A percentile compares a stretch with the other conserved stretches of the same genome.
Conservation (phyloP, 129 eudicot genomes). For the Flaveria robusta region DNA sequence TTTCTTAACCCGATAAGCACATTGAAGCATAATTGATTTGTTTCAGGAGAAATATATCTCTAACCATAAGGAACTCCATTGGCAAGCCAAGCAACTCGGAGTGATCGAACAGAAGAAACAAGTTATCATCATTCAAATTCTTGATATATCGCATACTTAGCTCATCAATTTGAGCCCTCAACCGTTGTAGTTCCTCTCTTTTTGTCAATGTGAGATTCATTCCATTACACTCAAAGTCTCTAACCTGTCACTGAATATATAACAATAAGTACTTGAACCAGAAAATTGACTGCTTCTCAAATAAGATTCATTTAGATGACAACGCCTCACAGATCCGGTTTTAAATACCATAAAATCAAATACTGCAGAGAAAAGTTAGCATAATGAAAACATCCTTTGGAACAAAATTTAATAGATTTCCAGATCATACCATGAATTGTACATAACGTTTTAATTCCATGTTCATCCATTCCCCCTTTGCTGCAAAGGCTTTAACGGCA, state of each 20-base stretch:
- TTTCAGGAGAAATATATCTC: neutral
- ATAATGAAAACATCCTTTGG: neutral
- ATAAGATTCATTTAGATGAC: conserved; percentile 6
- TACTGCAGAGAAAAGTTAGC: neutral
- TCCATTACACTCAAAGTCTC: conserved; percentile 93
- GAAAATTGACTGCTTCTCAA: conserved; percentile 25
- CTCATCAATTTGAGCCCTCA: conserved; percentile 72
- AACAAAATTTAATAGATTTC: neutral
- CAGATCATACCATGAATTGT: conserved; percentile 67
- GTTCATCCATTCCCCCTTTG: conserved; percentile 67
- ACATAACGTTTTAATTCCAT: conserved; percentile 64
- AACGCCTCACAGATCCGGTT: neutral
- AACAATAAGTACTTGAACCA: conserved; percentile 48
- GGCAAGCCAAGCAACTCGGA: conserved; percentile 84
- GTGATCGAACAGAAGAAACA: conserved; percentile 63
- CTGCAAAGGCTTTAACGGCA: conserved; percentile 74
- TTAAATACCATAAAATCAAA: neutral
- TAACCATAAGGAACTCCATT: conserved; percentile 66
- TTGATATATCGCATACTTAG: conserved; percentile 66
- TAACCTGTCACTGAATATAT: conserved; percentile 89
- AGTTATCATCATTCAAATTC: conserved; percentile 63
- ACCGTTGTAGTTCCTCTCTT: conserved; percentile 75
- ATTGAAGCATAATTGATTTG: conserved; percentile 6
- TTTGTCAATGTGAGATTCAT: conserved; percentile 70
- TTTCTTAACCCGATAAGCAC: conserved; percentile 22